These are phyloP conservation scores for Scutellaria baicalensis DNA, from an alignment of 257 asterid genomes.

Conservation along the genomic window DNA sequence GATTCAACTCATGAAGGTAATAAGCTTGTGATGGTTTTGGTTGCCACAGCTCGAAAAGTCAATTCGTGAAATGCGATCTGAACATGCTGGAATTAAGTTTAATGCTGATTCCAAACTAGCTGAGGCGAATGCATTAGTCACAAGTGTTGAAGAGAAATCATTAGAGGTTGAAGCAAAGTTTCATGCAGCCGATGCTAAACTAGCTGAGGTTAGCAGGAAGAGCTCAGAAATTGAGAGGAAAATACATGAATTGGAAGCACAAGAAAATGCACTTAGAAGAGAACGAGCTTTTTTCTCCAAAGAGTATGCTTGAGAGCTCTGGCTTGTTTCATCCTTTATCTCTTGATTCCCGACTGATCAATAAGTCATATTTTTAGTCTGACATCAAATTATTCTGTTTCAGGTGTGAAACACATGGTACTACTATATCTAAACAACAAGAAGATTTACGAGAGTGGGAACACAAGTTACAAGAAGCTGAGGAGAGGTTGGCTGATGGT, in stretches of 20 bases:
- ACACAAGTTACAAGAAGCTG: slow-evolving; percentile 66
- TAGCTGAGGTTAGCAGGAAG: slow-evolving; percentile 88
- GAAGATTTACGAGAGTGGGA: slow-evolving; percentile 95
- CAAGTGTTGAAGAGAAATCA: slow-evolving; percentile 66
- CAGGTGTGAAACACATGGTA: slow-evolving; percentile 71
- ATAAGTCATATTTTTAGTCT: slow-evolving; percentile 5
- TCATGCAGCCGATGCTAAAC: slow-evolving; percentile 80
- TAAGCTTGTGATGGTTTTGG: slow-evolving; percentile 19
- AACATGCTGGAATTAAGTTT: slow-evolving; percentile 78
- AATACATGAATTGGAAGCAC: slow-evolving; percentile 57
- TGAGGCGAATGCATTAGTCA: slow-evolving; percentile 76
- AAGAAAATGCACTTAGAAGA: slow-evolving; percentile 72
- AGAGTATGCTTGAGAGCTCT: slow-evolving; percentile 49
- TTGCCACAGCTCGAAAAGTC: slow-evolving; percentile 89
- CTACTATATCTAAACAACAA: slow-evolving; percentile 62
- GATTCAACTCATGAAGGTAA: background rate
- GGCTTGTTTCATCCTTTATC: background rate
- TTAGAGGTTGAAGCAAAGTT: slow-evolving; percentile 85
- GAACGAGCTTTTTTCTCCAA: slow-evolving; percentile 58
- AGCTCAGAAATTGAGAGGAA: slow-evolving; percentile 78
- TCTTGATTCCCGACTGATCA: background rate
- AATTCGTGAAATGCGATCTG: slow-evolving; percentile 76
- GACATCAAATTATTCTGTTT: slow-evolving; percentile 10
- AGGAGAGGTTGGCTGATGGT: slow-evolving; percentile 79
- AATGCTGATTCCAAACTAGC: slow-evolving; percentile 81